Evolutionary conservation across 495 filamentous ascomycete species (phyloP), one percentile per base, ranked within the genome.

Genomic region (Aspergillus nidulans): DNA sequence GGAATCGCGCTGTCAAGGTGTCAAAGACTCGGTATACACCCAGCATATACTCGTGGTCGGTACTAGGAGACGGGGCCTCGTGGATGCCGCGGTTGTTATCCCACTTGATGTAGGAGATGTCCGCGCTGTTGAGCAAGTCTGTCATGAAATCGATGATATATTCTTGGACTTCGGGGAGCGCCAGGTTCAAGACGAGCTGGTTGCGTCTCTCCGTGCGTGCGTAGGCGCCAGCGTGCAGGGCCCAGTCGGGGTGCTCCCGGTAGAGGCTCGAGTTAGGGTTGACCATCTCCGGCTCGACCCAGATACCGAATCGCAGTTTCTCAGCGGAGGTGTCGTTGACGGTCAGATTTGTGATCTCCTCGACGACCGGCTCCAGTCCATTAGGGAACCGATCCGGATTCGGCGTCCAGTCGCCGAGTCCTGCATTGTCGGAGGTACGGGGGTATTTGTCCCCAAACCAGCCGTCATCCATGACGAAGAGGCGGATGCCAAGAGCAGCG

Each of bases 221-320:
- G 53, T 83, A 78, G 0, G 48, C 36, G 6, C 77, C 78, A 6
- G 76, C 75, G 47, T 81, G 77, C 32, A 83, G 61, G 1, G 64
- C 76, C 80, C 80, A 83, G 47, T 82, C 76, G 0, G 80, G 80
- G 55, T 83, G 80, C 34, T 72, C 59, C 8, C 68, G 55, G 59
- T 81, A 83, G 4, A 83, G 71, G 36, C 63, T 71, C 3, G 79
- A 82, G 34, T 78, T 71, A 0, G 78, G 77, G 39, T 78, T 82
- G 49, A 83, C 77, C 79, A 83, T 83, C 49, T 83, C 79, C 0
- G 78, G 80, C 58, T 83, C 80, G 4, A 83, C 63, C 79, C 79
- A 83, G 18, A 83, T 68, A 12, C 80, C 80, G 45, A 83, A 82
- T 34, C 69, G 66, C 45, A 83, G 60, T 5, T 72, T 62, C 0